Base-by-base conservation (phyloP, 495 filamentous ascomycete genomes). In the Penicillium ochrochloron region DNA sequence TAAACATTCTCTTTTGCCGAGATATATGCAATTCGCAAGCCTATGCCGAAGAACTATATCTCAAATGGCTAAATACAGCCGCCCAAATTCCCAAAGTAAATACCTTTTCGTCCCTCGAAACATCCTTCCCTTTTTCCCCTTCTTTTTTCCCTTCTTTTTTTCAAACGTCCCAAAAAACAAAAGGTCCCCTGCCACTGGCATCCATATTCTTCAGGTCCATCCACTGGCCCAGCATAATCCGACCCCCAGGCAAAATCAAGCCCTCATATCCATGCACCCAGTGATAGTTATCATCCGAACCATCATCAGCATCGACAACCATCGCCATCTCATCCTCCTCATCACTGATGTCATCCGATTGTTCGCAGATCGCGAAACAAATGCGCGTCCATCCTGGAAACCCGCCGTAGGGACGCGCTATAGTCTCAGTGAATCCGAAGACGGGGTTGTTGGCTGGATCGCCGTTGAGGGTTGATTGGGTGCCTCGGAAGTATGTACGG, bases 161-260 rank as follows among this genome's bases (percentile, higher is more conserved):
- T 62, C 39, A 56, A 17, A 71, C 17, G 42, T 79, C 80, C 85
- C 84, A 87, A 58, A 83, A 83, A 46, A 87, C 81, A 61, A 86
- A 87, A 6, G 83, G 85, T 1, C 85, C 85, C 17, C 70, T 73
- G 37, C 63, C 64, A 50, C 46, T 67, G 41, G 34, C 35, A 10
- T 42, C 56, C 21, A 44, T 64, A 21, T 68, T 61, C 59, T 57
- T 66, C 61, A 76, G 50, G 63, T 79, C 71, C 60, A 80, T 65
- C 77, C 80, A 86, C 29, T 78, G 71, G 11, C 84, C 85, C 35
- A 87, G 57, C 67, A 85, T 78, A 12, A 83, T 70, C 12, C 70
- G 73, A 2, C 74, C 75, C 7, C 82, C 80, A 9, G 84, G 84
- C n/a, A 84, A 59, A 10, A 86, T 69, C n/a, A 82, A 65, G 0